Conservation (phyloP, 352 stramenopile species). For the Thraustotheca clavata region DNA sequence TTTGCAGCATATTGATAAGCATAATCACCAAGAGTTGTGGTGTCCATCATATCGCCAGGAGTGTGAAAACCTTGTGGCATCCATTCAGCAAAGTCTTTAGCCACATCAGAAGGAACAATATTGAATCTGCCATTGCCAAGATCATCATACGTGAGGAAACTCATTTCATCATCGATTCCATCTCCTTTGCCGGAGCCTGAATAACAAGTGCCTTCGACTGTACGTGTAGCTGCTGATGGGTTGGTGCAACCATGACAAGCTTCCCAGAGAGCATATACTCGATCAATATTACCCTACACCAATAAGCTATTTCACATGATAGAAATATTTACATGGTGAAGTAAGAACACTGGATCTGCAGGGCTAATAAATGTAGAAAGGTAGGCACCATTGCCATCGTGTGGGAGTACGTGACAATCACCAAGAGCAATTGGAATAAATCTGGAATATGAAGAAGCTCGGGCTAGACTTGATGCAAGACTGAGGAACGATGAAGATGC, state of each 20-base stretch:
- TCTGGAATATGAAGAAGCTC: neutral
- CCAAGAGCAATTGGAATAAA: constrained; percentile 5
- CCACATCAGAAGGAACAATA: neutral
- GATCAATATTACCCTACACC: constrained; percentile 15
- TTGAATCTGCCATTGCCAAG: neutral
- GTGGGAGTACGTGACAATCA: constrained; percentile 15
- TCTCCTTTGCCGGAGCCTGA: neutral
- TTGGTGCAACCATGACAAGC: constrained; percentile 12
- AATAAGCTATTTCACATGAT: neutral
- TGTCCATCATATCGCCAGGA: constrained; percentile 10
- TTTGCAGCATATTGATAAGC: constrained; percentile 9
- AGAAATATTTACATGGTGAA: constrained; percentile 6
- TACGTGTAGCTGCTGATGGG: neutral
- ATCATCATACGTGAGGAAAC: neutral
- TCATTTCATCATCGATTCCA: constrained; percentile 6
- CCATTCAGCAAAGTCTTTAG: constrained; percentile 10
- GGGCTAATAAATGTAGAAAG: constrained; percentile 11
- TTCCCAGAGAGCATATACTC: constrained; percentile 17
- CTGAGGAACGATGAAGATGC: constrained; percentile 6
- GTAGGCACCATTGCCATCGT: constrained; percentile 4
- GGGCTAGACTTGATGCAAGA: neutral
- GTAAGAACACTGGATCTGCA: constrained; percentile 14
- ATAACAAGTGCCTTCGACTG: constrained; percentile 11
- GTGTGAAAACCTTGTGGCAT: constrained; percentile 1
- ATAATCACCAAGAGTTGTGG: constrained; percentile 5